These are phyloP conservation scores for Harringtonia lauricola DNA, from an alignment of 2,329 filamentous ascomycete species.

Conservation along the genomic window DNA sequence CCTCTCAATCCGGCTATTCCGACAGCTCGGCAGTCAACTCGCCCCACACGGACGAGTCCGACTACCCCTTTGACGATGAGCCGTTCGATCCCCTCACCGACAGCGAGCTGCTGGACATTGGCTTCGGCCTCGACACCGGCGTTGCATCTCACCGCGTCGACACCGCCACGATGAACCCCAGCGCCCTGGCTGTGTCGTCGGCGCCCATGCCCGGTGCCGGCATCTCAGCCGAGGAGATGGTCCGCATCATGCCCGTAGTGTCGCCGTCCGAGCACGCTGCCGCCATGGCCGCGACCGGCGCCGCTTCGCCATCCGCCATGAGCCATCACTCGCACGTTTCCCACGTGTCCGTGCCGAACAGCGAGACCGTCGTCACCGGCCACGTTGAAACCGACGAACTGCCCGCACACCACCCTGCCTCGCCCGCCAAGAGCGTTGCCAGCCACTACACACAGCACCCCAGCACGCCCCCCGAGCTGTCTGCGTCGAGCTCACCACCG, in stretches of 20 bases:
- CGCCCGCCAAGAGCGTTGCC: slow-evolving; percentile 37
- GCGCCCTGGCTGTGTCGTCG: slow-evolving; percentile 24
- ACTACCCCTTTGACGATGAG: slow-evolving; percentile 24
- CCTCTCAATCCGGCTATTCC: slow-evolving; percentile 45
- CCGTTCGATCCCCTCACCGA: slow-evolving; percentile 30
- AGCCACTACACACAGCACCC: slow-evolving; percentile 35
- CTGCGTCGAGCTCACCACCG: slow-evolving; percentile 48
- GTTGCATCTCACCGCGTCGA: neutral
- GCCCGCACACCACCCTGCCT: slow-evolving; percentile 19
- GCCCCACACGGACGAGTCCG: slow-evolving; percentile 34
- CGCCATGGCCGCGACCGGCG: slow-evolving; percentile 11
- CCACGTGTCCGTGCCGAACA: neutral
- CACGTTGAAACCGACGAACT: slow-evolving; percentile 11
- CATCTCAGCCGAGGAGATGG: slow-evolving; percentile 10
- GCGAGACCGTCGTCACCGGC: slow-evolving; percentile 18
- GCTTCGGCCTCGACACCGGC: neutral
- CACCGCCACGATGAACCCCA: slow-evolving; percentile 23
- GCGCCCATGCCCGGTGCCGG: slow-evolving; percentile 25
- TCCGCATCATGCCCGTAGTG: slow-evolving; percentile 15
- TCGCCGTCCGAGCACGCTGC: slow-evolving; percentile 16
- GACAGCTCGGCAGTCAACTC: slow-evolving; percentile 45
- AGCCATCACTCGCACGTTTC: slow-evolving; percentile 26
- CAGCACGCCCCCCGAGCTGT: slow-evolving; percentile 45
- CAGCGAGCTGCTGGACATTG: slow-evolving; percentile 22
- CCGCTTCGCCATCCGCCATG: slow-evolving; percentile 33